Evolutionary conservation across 495 filamentous ascomycete species (phyloP).

Genomic region (Xylaria sp.): DNA sequence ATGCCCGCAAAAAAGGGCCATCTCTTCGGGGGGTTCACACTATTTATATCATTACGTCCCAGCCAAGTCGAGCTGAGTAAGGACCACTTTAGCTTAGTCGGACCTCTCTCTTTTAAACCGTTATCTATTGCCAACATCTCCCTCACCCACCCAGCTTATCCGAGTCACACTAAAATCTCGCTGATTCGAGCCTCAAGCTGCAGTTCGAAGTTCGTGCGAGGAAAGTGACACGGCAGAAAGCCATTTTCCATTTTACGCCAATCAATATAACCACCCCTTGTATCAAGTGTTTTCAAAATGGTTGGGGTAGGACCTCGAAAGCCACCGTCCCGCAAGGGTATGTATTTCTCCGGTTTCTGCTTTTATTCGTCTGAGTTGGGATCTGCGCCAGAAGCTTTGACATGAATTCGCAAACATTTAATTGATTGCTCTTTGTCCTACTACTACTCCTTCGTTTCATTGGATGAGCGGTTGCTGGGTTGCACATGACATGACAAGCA

Average conservation of each 20-base stretch:
- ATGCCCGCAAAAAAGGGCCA: constrained; percentile 19
- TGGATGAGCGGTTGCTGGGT: not conserved
- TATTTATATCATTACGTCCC: constrained; percentile 13
- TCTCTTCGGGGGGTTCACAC: not conserved
- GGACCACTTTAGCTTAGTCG: constrained; percentile 16
- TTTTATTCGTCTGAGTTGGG: constrained; percentile 26
- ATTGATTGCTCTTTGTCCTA: not conserved
- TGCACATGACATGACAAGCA: constrained; percentile 15
- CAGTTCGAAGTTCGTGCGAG: not conserved
- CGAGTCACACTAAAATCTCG: not conserved
- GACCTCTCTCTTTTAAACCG: not conserved
- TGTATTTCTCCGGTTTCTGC: constrained; percentile 41
- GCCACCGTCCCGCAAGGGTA: constrained; percentile 78
- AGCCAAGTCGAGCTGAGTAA: constrained; percentile 23
- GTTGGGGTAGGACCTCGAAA: constrained; percentile 75
- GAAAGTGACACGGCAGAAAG: not conserved
- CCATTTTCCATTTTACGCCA: not conserved
- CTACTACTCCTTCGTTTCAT: not conserved
- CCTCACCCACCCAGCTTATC: constrained; percentile 1
- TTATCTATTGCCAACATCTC: constrained; percentile 9
- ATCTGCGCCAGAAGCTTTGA: not conserved
- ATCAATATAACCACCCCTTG: not conserved
- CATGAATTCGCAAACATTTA: not conserved
- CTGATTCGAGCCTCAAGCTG: not conserved
- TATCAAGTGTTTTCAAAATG: constrained; percentile 60